A percentile compares a stretch with the other conserved stretches of the same genome.
These are phyloP conservation scores for Torulaspora pretoriensis DNA, from an alignment of 1,139 yeast species.

Conservation along the genomic window DNA sequence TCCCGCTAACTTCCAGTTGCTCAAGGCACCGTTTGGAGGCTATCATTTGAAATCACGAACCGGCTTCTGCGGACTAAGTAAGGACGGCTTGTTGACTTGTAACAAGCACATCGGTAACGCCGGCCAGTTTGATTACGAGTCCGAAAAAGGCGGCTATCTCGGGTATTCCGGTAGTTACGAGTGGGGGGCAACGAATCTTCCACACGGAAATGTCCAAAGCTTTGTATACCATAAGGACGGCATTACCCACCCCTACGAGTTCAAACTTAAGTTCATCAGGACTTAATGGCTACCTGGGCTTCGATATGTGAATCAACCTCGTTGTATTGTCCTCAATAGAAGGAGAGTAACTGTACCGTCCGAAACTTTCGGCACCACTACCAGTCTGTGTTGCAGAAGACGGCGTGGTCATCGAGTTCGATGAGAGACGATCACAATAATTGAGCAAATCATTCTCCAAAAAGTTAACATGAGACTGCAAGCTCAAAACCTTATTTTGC, in stretches of 20 bases:
- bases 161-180: conserved; percentile 59
- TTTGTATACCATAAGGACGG: conserved; percentile 51
- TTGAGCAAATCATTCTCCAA: conserved; percentile 9
- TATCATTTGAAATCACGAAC: conserved; percentile 59
- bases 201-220: conserved; percentile 51
- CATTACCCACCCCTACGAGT: conserved; percentile 41
- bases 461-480: conserved; percentile 10
- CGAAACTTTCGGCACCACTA: background rate
- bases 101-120: conserved; percentile 40
- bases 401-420: conserved; percentile 5
- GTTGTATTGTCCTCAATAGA: conserved; percentile 28
- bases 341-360: conserved; percentile 12
- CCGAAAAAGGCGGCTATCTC: conserved; percentile 42
- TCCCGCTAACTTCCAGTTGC: conserved; percentile 68
- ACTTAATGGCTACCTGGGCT: conserved; percentile 20
- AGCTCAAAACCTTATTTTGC: conserved; percentile 9
- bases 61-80: conserved; percentile 65
- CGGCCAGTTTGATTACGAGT: conserved; percentile 52
- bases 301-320: conserved; percentile 21
- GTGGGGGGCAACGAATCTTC: conserved; percentile 61
- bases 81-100: conserved; percentile 39
- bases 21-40: conserved; percentile 67
- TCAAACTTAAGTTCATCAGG: conserved; percentile 41
- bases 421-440: conserved; percentile 1
- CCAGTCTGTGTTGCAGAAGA: conserved; percentile 2